These are phyloP conservation scores for Zasmidium cellare DNA, from an alignment of 2,329 filamentous ascomycete species.

Conservation along the genomic window DNA sequence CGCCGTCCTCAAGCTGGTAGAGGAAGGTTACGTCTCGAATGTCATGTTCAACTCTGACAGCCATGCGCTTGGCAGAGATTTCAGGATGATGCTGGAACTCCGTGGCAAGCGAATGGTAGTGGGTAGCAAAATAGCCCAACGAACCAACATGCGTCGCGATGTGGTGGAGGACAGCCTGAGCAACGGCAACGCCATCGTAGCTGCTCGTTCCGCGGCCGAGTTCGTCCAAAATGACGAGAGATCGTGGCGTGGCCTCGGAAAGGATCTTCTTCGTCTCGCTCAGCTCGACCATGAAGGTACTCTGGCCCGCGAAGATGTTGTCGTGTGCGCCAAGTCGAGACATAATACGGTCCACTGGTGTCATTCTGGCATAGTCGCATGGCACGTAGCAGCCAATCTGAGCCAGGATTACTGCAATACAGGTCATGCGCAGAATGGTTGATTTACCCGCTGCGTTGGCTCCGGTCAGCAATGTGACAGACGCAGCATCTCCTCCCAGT, in stretches of 20 bases:
- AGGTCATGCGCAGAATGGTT: conserved; percentile 94
- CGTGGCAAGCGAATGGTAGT: conserved; percentile 90
- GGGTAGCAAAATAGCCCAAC: conserved; percentile 94
- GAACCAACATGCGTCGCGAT: conserved; percentile 91
- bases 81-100: conserved; percentile 91
- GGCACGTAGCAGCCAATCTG: conserved; percentile 94
- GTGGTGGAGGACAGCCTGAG: conserved; percentile 95
- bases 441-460: conserved; percentile 98
- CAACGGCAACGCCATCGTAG: conserved; percentile 95
- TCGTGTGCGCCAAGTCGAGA: conserved; percentile 95
- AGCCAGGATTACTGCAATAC: conserved; percentile 94
- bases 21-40: conserved; percentile 90
- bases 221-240: conserved; percentile 94
- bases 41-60: conserved; percentile 85
- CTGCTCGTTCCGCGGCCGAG: conserved; percentile 91
- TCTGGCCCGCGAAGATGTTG: conserved; percentile 97
- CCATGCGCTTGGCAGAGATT: conserved; percentile 84
- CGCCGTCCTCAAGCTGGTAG: conserved; percentile 89
- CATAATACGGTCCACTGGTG: conserved; percentile 96
- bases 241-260: conserved; percentile 87
- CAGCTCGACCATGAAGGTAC: conserved; percentile 96
- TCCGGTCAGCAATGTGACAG: conserved; percentile 88
- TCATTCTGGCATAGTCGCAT: conserved; percentile 76
- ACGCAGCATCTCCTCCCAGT: conserved; percentile 76
- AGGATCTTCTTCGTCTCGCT: conserved; percentile 98